These are phyloP conservation scores for Rhodotorula sphaerocarpa DNA, from an alignment of 768 basidiomycete genomes.

Conservation along the genomic window DNA sequence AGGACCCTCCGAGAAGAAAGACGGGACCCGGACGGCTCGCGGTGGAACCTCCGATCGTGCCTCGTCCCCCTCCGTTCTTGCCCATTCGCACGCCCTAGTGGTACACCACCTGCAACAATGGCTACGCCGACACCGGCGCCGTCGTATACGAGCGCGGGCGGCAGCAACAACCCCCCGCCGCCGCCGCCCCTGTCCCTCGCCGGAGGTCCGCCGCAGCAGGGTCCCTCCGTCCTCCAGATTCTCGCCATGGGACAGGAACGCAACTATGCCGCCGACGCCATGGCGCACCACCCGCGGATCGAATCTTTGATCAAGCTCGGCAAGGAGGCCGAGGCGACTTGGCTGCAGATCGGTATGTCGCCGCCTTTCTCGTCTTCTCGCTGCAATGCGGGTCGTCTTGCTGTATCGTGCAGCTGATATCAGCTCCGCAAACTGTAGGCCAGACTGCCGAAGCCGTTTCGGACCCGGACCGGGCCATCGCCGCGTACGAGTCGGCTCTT, in stretches of 20 bases:
- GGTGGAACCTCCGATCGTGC: no score
- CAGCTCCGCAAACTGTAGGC: conserved; percentile 50
- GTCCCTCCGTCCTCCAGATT: conserved; percentile 32
- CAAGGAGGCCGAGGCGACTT: conserved; percentile 37
- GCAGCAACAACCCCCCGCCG: conserved; percentile 18
- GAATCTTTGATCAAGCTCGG: conserved; percentile 36
- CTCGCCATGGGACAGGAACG: conserved; percentile 34
- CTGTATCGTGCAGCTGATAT: no score
- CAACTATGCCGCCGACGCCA: conserved; percentile 34
- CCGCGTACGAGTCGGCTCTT: conserved; percentile 88
- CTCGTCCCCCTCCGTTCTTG: no score
- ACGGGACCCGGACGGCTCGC: no score
- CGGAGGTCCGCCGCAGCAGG: conserved; percentile 31
- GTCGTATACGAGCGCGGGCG: conserved; percentile 10
- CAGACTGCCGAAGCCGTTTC: conserved; percentile 91
- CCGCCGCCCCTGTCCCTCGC: conserved; percentile 27
- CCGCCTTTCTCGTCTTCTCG: not conserved
- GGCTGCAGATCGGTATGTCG: conserved; percentile 35
- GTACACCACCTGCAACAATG: not conserved
- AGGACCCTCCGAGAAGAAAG: no score
- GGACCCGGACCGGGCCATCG: conserved; percentile 82
- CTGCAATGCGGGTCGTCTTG: not conserved
- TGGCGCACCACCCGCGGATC: conserved; percentile 33
- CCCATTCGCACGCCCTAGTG: no score
- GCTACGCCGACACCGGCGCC: not conserved